A percentile compares a stretch with the other conserved stretches of the same genome.
These are phyloP conservation scores for Xylaria bambusicola DNA, from an alignment of 495 filamentous ascomycete species.

Conservation along the genomic window DNA sequence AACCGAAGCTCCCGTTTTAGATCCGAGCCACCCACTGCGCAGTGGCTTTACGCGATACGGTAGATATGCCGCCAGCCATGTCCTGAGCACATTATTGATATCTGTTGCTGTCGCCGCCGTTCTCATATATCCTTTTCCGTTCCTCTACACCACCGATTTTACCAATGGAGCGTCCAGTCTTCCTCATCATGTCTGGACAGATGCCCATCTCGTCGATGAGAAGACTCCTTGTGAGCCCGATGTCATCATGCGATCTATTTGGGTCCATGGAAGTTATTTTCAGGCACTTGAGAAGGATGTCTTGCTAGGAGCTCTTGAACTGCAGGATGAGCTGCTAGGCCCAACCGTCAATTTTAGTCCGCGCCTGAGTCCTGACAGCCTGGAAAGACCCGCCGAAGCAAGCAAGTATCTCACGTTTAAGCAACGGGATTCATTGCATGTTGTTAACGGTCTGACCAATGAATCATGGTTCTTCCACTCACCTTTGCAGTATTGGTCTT, in stretches of 20 bases:
- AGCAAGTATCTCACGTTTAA: conserved; percentile 34
- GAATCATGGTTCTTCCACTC: conserved; percentile 69
- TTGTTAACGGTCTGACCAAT: conserved; percentile 52
- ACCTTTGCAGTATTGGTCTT: conserved; percentile 73
- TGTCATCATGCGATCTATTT: conserved; percentile 59
- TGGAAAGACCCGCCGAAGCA: conserved; percentile 27
- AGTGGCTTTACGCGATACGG: conserved; percentile 63
- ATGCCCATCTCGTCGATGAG: conserved; percentile 59
- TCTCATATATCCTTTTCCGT: conserved; percentile 67
- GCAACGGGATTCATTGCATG: conserved; percentile 52
- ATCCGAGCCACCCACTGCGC: conserved; percentile 61
- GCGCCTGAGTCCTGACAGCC: conserved; percentile 23
- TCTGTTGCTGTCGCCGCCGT: conserved; percentile 63
- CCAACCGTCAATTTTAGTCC: conserved; percentile 54
- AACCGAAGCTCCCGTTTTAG: conserved; percentile 62
- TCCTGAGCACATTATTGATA: conserved; percentile 63
- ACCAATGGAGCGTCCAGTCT: conserved; percentile 61
- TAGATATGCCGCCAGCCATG: conserved; percentile 64
- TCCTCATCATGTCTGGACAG: conserved; percentile 77
- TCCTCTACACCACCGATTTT: conserved; percentile 65
- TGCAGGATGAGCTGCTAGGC: conserved; percentile 63
- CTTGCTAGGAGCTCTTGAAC: conserved; percentile 59
- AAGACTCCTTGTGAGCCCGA: conserved; percentile 43
- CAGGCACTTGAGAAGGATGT: conserved; percentile 63
- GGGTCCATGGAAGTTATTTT: conserved; percentile 68